Conservation (phyloP, 306 rosid genomes). For the Dryas drummondii region DNA sequence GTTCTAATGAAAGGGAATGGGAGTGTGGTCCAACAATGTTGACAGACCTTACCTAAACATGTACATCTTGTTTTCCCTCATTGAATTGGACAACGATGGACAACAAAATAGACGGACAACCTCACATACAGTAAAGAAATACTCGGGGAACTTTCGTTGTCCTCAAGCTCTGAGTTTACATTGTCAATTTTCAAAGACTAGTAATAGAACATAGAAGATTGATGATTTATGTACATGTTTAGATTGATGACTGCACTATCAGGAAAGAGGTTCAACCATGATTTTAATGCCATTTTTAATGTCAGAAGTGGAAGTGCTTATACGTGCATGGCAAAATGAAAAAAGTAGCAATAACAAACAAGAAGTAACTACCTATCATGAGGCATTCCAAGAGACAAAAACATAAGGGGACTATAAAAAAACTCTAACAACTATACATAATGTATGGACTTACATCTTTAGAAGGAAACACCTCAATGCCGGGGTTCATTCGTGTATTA, state of each 20-base stretch:
- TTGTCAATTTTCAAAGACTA: not conserved
- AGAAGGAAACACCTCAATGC: slow-evolving; percentile 69
- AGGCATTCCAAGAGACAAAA: not conserved
- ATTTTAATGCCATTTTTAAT: not conserved
- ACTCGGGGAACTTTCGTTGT: not conserved
- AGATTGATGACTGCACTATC: not conserved
- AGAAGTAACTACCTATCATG: not conserved
- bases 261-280: not conserved
- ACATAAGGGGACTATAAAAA: not conserved
- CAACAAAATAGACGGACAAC: not conserved
- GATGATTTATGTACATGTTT: not conserved
- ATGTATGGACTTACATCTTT: slow-evolving; percentile 59
- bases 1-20: slow-evolving; percentile 5
- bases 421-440: not conserved
- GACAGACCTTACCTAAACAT: not conserved
- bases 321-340: not conserved
- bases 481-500: slow-evolving; percentile 64
- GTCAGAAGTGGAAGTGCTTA: not conserved
- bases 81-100: not conserved
- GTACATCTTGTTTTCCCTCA: not conserved
- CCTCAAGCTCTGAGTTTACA: not conserved
- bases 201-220: not conserved
- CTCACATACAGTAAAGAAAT: not conserved
- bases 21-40: not conserved
- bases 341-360: not conserved